Evolutionary conservation across 2,329 filamentous ascomycete species (phyloP).

Genomic region (Alternaria brassicicola): DNA sequence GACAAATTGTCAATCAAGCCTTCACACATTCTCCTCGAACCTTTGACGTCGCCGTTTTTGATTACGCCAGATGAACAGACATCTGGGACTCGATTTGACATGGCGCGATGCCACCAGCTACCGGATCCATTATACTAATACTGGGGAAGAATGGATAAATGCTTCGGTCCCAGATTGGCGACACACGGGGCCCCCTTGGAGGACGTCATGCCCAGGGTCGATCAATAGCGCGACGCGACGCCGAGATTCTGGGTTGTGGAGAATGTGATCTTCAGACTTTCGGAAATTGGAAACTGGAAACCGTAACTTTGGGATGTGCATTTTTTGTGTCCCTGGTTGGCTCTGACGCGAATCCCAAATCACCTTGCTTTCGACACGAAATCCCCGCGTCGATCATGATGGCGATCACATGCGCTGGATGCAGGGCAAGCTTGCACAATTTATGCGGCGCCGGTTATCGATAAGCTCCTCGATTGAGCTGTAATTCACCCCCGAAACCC

Average conservation of each 20-base stretch:
- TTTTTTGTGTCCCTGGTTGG: not conserved
- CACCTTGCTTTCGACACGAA: not conserved
- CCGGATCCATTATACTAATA: conserved; percentile 3
- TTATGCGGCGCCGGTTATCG: conserved; percentile 2
- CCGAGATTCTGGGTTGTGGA: not conserved
- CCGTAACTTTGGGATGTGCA: not conserved
- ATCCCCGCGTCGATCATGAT: not conserved
- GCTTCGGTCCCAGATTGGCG: conserved; percentile 12
- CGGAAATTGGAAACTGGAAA: too few relatives aligned
- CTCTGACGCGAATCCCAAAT: not conserved
- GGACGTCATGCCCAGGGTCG: conserved; percentile 5
- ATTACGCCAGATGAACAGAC: not conserved
- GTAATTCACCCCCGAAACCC: conserved; percentile 2
- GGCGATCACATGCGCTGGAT: not conserved
- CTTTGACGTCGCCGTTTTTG: not conserved
- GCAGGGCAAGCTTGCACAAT: not conserved
- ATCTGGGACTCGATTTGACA: not conserved
- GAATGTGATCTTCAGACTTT: not conserved
- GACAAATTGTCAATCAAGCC: not conserved
- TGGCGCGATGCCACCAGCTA: conserved; percentile 5
- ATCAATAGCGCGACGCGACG: conserved; percentile 6
- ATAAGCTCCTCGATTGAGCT: conserved; percentile 6
- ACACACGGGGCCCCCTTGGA: conserved; percentile 5
- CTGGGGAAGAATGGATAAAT: not conserved
- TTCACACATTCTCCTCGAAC: not conserved